A percentile compares a stretch with the other conserved stretches of the same genome.
phyloP scores from a whole-genome alignment of 163 green algal species.

The Prototheca wickerhamii region DNA sequence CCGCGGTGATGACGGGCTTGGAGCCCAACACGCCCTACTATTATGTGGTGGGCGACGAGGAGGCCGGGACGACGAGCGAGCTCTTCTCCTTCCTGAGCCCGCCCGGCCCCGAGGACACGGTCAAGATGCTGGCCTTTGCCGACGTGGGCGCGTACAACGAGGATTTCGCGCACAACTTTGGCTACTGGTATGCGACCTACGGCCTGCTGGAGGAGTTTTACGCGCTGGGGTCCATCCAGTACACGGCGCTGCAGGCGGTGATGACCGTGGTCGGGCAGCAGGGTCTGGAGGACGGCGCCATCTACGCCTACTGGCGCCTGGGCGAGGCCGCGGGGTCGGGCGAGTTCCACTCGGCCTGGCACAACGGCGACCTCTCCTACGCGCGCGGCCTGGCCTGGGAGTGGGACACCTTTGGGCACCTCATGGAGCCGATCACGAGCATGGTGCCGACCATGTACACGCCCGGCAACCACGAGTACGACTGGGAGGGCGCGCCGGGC shows the following conservation, averaged over 20 bases:
- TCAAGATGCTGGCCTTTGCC: slow-evolving; percentile 58
- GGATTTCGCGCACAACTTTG: slow-evolving; percentile 28
- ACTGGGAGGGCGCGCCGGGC: background rate
- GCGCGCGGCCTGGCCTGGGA: slow-evolving; percentile 37
- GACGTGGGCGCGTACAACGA: slow-evolving; percentile 62
- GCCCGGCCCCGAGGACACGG: slow-evolving; percentile 19
- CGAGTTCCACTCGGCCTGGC: slow-evolving; percentile 2
- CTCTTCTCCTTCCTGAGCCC: slow-evolving; percentile 35
- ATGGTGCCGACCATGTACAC: background rate
- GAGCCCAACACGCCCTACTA: slow-evolving; percentile 16
- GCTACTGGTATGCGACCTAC: background rate
- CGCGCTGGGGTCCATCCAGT: background rate
- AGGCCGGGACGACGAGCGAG: slow-evolving; percentile 19
- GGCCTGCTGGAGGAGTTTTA: background rate
- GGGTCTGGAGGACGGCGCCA: background rate
- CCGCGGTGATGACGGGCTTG: slow-evolving; percentile 15
- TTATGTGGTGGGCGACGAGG: slow-evolving; percentile 26
- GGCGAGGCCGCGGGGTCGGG: background rate
- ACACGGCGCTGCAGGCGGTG: background rate
- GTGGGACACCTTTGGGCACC: slow-evolving; percentile 73
- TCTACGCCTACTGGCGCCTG: background rate
- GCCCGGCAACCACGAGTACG: slow-evolving; percentile 2
- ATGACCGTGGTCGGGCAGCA: background rate
- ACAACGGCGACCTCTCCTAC: slow-evolving; percentile 45
- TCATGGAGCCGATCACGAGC: slow-evolving; percentile 49